phyloP scores from a whole-genome alignment of 805 yeast species.

The Torulaspora delbrueckii region DNA sequence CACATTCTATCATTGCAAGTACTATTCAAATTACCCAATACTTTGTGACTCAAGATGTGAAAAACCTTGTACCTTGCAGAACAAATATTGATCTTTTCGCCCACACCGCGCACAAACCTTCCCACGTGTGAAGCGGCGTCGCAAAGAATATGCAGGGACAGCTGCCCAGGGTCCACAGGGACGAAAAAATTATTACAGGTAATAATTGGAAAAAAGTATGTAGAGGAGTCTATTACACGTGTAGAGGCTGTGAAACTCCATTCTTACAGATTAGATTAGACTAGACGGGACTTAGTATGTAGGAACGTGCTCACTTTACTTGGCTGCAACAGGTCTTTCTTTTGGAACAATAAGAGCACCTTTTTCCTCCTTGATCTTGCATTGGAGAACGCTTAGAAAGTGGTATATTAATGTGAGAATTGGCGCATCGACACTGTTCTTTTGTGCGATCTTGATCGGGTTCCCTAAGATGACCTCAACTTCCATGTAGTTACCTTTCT shows the following conservation, averaged over 20 bases:
- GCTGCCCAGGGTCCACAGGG: too few species aligned
- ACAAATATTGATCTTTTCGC: neutral
- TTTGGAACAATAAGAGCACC: conserved; percentile 46
- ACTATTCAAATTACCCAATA: too few species aligned
- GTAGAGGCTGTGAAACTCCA: too few species aligned
- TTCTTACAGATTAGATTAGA: neutral
- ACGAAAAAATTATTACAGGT: too few species aligned
- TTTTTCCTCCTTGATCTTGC: conserved; percentile 51
- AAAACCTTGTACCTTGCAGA: neutral
- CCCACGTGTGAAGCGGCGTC: conserved; percentile 5
- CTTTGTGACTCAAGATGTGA: too few species aligned
- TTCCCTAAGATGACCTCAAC: conserved; percentile 69
- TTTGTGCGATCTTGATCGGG: conserved; percentile 47
- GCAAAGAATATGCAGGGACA: neutral
- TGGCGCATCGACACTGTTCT: conserved; percentile 51
- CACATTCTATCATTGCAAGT: too few species aligned
- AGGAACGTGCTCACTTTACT: neutral
- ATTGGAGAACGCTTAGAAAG: conserved; percentile 58
- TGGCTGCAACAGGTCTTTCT: conserved; percentile 34
- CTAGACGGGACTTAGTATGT: neutral
- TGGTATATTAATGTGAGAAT: conserved; percentile 52
- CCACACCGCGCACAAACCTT: neutral
- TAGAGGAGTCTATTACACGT: too few species aligned
- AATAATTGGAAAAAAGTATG: too few species aligned
- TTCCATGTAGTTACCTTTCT: conserved; percentile 65